Evolutionary conservation across 2,329 filamentous ascomycete species (phyloP).

Genomic region (Cryphonectria naterciae): DNA sequence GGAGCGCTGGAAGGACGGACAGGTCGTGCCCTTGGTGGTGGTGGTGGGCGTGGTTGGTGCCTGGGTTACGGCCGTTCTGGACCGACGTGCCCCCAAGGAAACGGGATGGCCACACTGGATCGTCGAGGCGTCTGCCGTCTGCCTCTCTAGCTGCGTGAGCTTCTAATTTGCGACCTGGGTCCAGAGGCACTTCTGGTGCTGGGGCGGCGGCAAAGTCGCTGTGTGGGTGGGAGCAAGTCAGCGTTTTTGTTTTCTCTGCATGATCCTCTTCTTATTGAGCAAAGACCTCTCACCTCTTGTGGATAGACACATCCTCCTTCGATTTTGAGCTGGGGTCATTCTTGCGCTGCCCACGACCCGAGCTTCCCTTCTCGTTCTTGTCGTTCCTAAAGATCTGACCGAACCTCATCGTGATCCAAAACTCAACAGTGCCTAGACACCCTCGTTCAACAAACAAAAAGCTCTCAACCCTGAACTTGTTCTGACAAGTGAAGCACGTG

Average conservation of each 20-base stretch:
- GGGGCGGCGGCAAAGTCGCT: neutral
- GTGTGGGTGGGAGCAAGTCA: neutral
- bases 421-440: neutral
- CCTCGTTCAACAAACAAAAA: neutral
- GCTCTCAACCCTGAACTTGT: neutral
- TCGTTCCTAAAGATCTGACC: constrained; percentile 9
- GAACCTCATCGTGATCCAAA: constrained; percentile 4
- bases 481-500: neutral
- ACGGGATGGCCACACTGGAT: neutral
- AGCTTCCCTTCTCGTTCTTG: neutral
- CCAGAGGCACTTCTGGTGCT: neutral
- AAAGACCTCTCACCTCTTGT: neutral
- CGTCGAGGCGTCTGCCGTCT: neutral
- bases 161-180: neutral
- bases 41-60: neutral
- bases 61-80: neutral
- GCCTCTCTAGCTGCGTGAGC: neutral
- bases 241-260: neutral
- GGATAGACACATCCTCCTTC: neutral
- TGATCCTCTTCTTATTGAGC: neutral
- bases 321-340: neutral
- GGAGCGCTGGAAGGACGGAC: neutral
- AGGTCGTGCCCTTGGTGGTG: neutral
- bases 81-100: neutral
- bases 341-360: neutral